Percentiles rank a stretch among this genome's conserved stretches.
Evolutionary conservation across 441 rosid species (phyloP).

Genomic region (Populus hybrid): DNA sequence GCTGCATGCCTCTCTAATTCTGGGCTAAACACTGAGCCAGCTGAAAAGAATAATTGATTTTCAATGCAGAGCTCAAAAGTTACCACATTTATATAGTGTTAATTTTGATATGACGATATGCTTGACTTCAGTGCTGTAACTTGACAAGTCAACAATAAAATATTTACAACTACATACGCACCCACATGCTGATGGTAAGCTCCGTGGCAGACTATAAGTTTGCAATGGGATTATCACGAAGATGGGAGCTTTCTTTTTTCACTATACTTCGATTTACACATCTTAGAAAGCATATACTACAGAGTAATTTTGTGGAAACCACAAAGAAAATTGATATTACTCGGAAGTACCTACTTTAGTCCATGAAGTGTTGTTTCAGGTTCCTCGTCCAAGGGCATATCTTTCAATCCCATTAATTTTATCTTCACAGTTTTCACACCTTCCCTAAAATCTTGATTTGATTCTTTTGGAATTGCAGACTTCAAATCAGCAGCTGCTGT

Average conservation of each 20-base stretch:
- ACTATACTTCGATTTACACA: not conserved
- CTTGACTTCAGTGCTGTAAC: not conserved
- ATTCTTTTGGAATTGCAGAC: constrained; percentile 22
- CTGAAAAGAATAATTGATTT: not conserved
- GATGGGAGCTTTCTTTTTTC: constrained; percentile 5
- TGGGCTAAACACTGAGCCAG: not conserved
- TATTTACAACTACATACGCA: not conserved
- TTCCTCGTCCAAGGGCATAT: constrained; percentile 22
- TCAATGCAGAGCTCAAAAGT: not conserved
- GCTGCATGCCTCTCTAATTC: not conserved
- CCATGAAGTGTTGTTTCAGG: constrained; percentile 9
- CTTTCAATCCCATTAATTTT: constrained; percentile 28
- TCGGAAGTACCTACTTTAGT: constrained; percentile 17
- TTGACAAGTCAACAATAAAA: not conserved
- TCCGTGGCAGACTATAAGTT: not conserved
- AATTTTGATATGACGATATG: not conserved
- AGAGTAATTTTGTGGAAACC: constrained; percentile 14
- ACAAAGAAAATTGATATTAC: not conserved
- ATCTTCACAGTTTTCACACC: constrained; percentile 27
- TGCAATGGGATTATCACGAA: not conserved
- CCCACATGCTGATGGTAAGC: not conserved
- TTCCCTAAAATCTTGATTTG: constrained; percentile 22
- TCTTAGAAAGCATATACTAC: constrained; percentile 14
- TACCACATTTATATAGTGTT: not conserved
- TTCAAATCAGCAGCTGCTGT: constrained; percentile 25